Conservation (phyloP, 1,284 basidiomycete species). For the Vanrija sp. region DNA sequence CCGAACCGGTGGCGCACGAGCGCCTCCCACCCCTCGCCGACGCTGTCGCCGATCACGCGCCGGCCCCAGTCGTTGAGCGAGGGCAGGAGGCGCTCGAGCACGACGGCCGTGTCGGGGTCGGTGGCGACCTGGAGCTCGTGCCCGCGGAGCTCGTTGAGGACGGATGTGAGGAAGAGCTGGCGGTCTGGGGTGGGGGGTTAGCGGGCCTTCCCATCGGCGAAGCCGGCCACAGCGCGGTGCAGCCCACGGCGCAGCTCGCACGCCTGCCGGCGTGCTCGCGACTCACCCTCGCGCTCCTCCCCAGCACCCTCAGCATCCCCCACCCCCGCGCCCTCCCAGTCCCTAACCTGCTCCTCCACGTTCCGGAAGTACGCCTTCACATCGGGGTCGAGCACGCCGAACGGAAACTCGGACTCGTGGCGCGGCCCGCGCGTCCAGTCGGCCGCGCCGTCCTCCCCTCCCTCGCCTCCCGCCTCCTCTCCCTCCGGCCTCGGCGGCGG, state of each 20-base stretch:
- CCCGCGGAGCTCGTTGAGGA: slow-evolving; percentile 72
- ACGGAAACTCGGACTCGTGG: slow-evolving; percentile 66
- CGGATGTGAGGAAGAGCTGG: slow-evolving; percentile 75
- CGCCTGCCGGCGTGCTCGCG: no score
- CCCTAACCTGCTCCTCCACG: slow-evolving; percentile 76
- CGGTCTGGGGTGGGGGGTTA: slow-evolving; percentile 57
- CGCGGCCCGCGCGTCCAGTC: slow-evolving; percentile 38
- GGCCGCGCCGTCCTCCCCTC: slow-evolving; percentile 15
- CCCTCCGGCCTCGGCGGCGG: slow-evolving; percentile 5
- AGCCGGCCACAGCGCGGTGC: background rate
- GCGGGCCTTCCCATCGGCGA: no score
- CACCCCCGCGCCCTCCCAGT: slow-evolving; percentile 62
- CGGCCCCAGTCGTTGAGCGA: slow-evolving; percentile 92
- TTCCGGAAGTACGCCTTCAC: slow-evolving; percentile 86
- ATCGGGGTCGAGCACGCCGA: slow-evolving; percentile 79
- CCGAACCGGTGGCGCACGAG: slow-evolving; percentile 77
- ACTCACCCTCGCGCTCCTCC: slow-evolving; percentile 68
- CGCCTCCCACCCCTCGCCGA: slow-evolving; percentile 74
- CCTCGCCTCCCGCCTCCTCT: slow-evolving; percentile 1
- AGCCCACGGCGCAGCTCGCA: no score
- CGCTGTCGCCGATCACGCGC: slow-evolving; percentile 76
- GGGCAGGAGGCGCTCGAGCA: slow-evolving; percentile 79
- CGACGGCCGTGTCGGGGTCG: slow-evolving; percentile 82
- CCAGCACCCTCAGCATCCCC: slow-evolving; percentile 30
- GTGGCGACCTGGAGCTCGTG: slow-evolving; percentile 86